Evolutionary conservation across 441 rosid genomes (phyloP).

Genomic region (Erysimum cheiri): DNA sequence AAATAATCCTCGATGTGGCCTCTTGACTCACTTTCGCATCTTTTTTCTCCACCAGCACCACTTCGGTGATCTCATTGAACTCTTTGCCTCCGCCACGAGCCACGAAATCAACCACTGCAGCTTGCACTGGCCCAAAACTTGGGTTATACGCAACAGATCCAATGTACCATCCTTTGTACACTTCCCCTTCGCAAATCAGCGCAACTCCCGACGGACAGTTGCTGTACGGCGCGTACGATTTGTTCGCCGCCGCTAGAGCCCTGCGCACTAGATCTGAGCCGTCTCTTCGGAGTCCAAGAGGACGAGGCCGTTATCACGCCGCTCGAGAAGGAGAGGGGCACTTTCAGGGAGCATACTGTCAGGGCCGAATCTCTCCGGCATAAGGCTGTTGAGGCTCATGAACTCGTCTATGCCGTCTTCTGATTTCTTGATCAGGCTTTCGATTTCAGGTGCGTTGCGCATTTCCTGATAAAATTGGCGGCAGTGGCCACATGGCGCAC

Average conservation of each 20-base stretch:
- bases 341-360: not conserved
- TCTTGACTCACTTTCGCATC: slow-evolving; percentile 12
- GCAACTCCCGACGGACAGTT: slow-evolving; percentile 79
- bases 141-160: slow-evolving; percentile 81
- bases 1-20: not conserved
- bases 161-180: slow-evolving; percentile 65
- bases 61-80: slow-evolving; percentile 62
- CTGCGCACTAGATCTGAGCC: not conserved
- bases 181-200: slow-evolving; percentile 56
- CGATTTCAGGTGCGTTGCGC: not conserved
- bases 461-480: not conserved
- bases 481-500: not conserved
- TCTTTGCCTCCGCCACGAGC: slow-evolving; percentile 53
- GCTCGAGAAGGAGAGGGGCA: not conserved
- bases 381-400: not conserved
- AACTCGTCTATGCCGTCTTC: not conserved
- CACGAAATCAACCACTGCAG: slow-evolving; percentile 72
- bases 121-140: slow-evolving; percentile 80
- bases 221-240: slow-evolving; percentile 76
- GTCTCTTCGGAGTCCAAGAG: not conserved
- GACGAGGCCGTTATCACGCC: not conserved
- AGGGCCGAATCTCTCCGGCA: not conserved
- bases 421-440: not conserved
- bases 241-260: slow-evolving; percentile 55
- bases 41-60: slow-evolving; percentile 55